Base-by-base conservation (phyloP, 2,329 filamentous ascomycete genomes). In the Dendryphion nanum region DNA sequence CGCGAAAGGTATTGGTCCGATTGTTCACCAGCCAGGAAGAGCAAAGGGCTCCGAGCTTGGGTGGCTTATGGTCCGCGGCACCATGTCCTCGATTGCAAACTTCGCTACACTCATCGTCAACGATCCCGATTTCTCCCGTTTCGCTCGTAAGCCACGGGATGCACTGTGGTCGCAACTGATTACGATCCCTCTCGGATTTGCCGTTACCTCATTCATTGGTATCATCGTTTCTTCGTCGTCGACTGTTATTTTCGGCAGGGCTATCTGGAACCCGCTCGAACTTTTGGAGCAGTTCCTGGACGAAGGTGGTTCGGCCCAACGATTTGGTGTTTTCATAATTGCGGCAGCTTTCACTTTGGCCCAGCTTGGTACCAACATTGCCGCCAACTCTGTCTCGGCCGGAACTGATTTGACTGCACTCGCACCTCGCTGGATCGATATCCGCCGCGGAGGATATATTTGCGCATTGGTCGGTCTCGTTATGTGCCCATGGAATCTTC, bases 401-500 rank as follows among this genome's bases (percentile, higher is more conserved):
- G 51, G 20, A 48, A 58, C 37, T 38, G 47, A 19, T 57, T 56
- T 94, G 77, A 87, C 86, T 1, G 87, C 87, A 0, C 73, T 94
- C 8, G 69, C 90, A 3, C 89, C 89, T 0, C 82, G 86, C 14
- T 94, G 79, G 64, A 72, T 95, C 59, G 90, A 83, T 54, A 95
- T 95, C 54, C 83, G 89, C 37, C 84, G 90, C 8, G 89, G 89
- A 38, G 86, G 87, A 10, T 95, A 94, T 62, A 78, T 95, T 46
- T 94, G 88, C 57, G 89, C 89, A 0, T 63, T 76, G 1, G 73
- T 95, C 38, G 89, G 88, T 38, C 73, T 95, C 10, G 85, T 82
- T 45, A 94, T 95, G 79, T 93, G 87, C 61, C 90, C 90, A 0
- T 91, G 84, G 79, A 86, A 86, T 43, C 77, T 95, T 0, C 78